phyloP scores from a whole-genome alignment of 2,329 filamentous ascomycete genomes.

The Hortaea werneckii region DNA sequence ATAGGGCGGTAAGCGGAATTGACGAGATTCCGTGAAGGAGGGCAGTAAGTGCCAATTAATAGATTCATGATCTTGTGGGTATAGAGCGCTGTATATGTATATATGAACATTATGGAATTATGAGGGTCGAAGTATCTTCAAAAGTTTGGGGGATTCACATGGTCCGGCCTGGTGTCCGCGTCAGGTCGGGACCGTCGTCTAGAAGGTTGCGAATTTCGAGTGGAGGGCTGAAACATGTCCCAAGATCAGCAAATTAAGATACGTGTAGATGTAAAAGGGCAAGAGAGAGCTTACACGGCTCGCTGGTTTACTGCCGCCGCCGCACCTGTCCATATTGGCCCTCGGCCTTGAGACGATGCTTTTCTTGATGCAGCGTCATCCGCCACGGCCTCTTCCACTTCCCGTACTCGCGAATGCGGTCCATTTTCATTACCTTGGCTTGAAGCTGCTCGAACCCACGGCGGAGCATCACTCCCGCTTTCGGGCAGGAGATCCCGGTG shows the following conservation, averaged over 20 bases:
- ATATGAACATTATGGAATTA: not conserved
- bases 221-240: not conserved
- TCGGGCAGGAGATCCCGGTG: slow-evolving; percentile 2
- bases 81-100: not conserved
- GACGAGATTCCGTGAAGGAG: not conserved
- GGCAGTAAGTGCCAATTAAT: not conserved
- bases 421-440: too few species aligned
- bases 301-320: not conserved
- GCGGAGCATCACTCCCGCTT: not conserved
- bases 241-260: too few species aligned
- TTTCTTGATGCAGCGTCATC: not conserved
- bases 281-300: not conserved
- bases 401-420: not conserved
- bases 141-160: too few species aligned
- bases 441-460: too few species aligned
- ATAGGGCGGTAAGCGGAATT: not conserved
- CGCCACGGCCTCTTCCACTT: not conserved
- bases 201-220: not conserved
- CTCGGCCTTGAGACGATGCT: not conserved
- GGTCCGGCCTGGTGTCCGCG: not conserved
- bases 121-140: not conserved
- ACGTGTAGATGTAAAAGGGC: too few species aligned
- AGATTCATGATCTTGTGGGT: too few species aligned
- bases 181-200: not conserved
- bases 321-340: not conserved